A percentile compares a stretch with the other conserved stretches of the same genome.
Conservation (phyloP, 2,329 filamentous ascomycete species). For the Lachnellula subtilissima region DNA sequence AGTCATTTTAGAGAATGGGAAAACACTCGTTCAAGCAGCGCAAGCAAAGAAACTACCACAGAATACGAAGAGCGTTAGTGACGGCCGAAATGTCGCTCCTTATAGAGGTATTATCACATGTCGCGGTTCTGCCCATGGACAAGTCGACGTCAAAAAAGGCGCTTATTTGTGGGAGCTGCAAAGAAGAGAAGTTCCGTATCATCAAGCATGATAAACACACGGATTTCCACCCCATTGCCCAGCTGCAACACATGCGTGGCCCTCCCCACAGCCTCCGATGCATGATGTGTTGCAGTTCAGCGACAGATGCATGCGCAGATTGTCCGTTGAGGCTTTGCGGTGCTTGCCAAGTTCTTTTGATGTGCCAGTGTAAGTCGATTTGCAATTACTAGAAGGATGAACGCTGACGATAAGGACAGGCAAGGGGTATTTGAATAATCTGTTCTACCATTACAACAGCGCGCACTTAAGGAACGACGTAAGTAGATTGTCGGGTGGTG, state of each 20-base stretch:
- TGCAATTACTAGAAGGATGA: neutral
- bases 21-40: neutral
- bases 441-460: constrained; percentile 3
- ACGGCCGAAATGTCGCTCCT: constrained; percentile 3
- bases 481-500: neutral
- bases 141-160: constrained; percentile 17
- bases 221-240: too few relatives aligned
- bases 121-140: constrained; percentile 10
- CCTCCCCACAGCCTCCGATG: neutral
- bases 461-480: constrained; percentile 17
- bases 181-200: neutral
- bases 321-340: constrained; percentile 16
- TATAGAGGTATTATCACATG: constrained; percentile 9
- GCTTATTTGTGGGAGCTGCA: constrained; percentile 9
- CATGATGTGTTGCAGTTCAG: constrained; percentile 5
- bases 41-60: neutral
- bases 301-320: neutral
- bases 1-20: too few relatives aligned
- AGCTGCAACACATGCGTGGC: neutral
- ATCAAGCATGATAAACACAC: neutral
- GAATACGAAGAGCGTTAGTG: neutral
- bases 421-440: constrained; percentile 9
- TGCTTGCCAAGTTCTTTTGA: constrained; percentile 7
- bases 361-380: constrained; percentile 4
- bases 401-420: constrained; percentile 3